phyloP scores from a whole-genome alignment of 2,329 filamentous ascomycete species.

The Pezicula rhizophila region DNA sequence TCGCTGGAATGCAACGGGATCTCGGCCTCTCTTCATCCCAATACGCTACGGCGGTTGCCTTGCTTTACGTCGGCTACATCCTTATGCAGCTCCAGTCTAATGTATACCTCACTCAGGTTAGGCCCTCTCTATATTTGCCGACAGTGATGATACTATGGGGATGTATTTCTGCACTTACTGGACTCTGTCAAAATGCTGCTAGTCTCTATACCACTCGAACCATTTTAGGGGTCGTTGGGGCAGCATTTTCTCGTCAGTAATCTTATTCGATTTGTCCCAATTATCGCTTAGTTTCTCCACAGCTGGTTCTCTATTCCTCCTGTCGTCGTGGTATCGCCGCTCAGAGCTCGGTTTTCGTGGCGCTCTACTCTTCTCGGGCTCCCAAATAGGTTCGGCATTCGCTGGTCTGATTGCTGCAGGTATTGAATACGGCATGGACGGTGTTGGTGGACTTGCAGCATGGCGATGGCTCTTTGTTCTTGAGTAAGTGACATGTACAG shows the following conservation, averaged over 20 bases:
- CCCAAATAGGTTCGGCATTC: slow-evolving; percentile 29
- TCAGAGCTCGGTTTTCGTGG: slow-evolving; percentile 28
- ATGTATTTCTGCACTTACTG: slow-evolving; percentile 37
- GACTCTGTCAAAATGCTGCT: slow-evolving; percentile 28
- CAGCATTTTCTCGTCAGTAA: slow-evolving; percentile 7
- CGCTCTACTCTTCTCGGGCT: slow-evolving; percentile 30
- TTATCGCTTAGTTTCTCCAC: slow-evolving; percentile 29
- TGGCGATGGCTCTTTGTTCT: slow-evolving; percentile 45
- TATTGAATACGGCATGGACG: slow-evolving; percentile 28
- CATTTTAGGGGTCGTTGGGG: slow-evolving; percentile 39
- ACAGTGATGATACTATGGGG: slow-evolving; percentile 33
- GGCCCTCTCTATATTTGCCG: slow-evolving; percentile 1
- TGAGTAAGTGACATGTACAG: slow-evolving; percentile 33
- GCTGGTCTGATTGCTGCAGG: slow-evolving; percentile 30
- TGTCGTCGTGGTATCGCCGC: slow-evolving; percentile 40
- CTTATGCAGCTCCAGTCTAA: slow-evolving; percentile 33
- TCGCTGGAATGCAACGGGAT: slow-evolving; percentile 26
- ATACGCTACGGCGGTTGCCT: slow-evolving; percentile 19
- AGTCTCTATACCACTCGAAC: slow-evolving; percentile 35
- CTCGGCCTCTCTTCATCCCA: slow-evolving; percentile 31
- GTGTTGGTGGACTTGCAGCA: slow-evolving; percentile 36
- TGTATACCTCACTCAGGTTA: slow-evolving; percentile 31
- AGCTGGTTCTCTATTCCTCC: slow-evolving; percentile 34
- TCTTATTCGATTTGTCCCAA: background rate
- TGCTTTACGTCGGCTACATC: slow-evolving; percentile 24